These are phyloP conservation scores for Penicillium verrucosum DNA, from an alignment of 2,329 filamentous ascomycete species.

Conservation along the genomic window DNA sequence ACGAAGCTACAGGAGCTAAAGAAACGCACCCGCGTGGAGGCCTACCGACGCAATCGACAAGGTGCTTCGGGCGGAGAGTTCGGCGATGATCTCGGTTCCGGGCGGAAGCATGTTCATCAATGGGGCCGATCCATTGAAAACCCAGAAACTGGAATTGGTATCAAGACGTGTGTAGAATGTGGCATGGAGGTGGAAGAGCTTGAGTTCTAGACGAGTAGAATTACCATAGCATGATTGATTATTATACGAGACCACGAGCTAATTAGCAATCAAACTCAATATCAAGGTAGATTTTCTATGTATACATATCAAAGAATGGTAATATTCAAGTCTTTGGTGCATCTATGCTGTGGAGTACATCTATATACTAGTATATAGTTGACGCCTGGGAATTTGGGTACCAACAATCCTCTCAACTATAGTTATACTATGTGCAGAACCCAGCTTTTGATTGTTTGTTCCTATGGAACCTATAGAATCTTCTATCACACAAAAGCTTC, in stretches of 20 bases:
- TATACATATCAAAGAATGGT: not conserved
- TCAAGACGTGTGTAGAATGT: slow-evolving; percentile 69
- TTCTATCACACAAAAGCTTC: not conserved
- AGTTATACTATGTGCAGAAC: not conserved
- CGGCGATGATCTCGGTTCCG: slow-evolving; percentile 68
- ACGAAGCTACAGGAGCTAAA: slow-evolving; percentile 85
- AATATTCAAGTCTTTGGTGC: not conserved
- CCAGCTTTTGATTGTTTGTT: not conserved
- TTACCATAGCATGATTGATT: slow-evolving; percentile 2
- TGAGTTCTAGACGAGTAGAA: slow-evolving; percentile 49
- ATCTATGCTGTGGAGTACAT: not conserved
- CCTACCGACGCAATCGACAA: slow-evolving; percentile 70
- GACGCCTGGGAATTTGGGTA: not conserved
- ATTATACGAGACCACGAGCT: not conserved
- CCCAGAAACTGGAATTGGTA: slow-evolving; percentile 55
- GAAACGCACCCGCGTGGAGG: slow-evolving; percentile 87
- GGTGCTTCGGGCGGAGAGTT: slow-evolving; percentile 55
- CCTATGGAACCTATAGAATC: not conserved
- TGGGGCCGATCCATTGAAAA: slow-evolving; percentile 65
- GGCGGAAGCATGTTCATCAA: slow-evolving; percentile 80
- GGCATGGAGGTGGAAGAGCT: slow-evolving; percentile 67
- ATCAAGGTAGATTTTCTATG: not conserved
- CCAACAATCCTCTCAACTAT: not conserved
- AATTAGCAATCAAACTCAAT: not conserved
- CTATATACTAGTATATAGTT: not conserved